Conservation (phyloP, 352 stramenopile species). For the Salisapilia sapeloensis region DNA sequence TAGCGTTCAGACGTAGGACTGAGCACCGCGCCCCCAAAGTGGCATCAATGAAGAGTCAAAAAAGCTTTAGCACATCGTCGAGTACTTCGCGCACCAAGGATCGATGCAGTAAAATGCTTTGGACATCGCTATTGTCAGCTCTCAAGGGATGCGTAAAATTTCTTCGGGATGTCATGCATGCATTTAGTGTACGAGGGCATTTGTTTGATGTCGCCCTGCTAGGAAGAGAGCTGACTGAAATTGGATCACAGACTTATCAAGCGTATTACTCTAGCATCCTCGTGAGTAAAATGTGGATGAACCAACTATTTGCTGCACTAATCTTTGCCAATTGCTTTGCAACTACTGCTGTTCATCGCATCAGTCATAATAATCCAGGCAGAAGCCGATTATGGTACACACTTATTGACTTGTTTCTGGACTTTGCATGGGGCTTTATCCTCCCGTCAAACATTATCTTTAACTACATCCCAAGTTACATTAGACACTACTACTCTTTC, state of each 20-base stretch:
- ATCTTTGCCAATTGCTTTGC: constrained; percentile 10
- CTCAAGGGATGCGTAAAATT: constrained; percentile 2
- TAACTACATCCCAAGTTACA: constrained; percentile 7
- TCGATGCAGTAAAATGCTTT: too few species aligned
- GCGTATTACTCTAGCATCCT: constrained; percentile 8
- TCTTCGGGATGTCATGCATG: constrained; percentile 2
- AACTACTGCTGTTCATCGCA: constrained; percentile 4
- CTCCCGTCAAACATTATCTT: constrained; percentile 10
- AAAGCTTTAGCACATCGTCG: too few species aligned
- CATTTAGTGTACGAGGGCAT: constrained; percentile 7
- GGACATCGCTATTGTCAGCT: background rate
- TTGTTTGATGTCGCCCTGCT: constrained; percentile 9
- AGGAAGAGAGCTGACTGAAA: constrained; percentile 8
- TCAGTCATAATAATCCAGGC: constrained; percentile 6
- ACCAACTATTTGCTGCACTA: constrained; percentile 7
- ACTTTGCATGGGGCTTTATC: constrained; percentile 11
- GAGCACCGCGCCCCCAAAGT: too few species aligned
- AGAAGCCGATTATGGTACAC: constrained; percentile 9
- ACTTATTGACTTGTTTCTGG: constrained; percentile 6
- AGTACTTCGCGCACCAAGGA: too few species aligned
- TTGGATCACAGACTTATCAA: constrained; percentile 12
- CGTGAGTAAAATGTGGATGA: constrained; percentile 13
- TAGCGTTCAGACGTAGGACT: too few species aligned
- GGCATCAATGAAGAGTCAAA: too few species aligned
- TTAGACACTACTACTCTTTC: constrained; percentile 5